Evolutionary conservation across 805 yeast species (phyloP), one percentile per base, ranked within the genome.

Genomic region (Teunomyces stri): DNA sequence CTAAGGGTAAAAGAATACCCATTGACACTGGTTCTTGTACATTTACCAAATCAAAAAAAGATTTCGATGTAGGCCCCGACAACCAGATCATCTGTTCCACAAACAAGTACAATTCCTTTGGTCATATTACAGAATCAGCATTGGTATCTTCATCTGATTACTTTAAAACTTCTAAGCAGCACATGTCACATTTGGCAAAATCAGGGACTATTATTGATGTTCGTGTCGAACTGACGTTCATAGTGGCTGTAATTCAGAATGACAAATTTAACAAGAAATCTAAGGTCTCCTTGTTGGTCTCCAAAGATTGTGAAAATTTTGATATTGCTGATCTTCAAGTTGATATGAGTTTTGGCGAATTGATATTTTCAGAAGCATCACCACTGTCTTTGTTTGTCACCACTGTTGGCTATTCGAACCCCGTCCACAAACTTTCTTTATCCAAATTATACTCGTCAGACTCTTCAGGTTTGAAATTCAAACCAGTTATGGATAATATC

Each of bases 381-480:
- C 65, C 68, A 0, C 68, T 62, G 61, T 64, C 74, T 2, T 47
- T 72, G 34, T 66, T 69, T 43, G 13, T 72, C 11, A 47, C 61
- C 15, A 61, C 68, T 6, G 47, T 57, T 51, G 64, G 56, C 28
- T 58, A 51, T 44, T 50, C 62, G 11, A 51, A 50, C 29, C 20
- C 42, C 3, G 40, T 47, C 16, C 46, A 49, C 22, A 21, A 44
- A n/a, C 46, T 43, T 18, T 43, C 57, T 2, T 46, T 53, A 6
- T 61, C 76, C 1, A 70, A 74, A 11, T 46, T 80, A 6, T 78
- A 72, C 51, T 60, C 72, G n/a, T 77, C 84, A 4, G 84, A 82
- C 53, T 81, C 87, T 3, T 64, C 79, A 10, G 89, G 90, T 1
- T 61, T 79, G 28, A 70, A 66, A 45, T 84, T 80, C 59, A 55